phyloP scores from a whole-genome alignment of 331 rosid species.

The Pyrus hybrid region DNA sequence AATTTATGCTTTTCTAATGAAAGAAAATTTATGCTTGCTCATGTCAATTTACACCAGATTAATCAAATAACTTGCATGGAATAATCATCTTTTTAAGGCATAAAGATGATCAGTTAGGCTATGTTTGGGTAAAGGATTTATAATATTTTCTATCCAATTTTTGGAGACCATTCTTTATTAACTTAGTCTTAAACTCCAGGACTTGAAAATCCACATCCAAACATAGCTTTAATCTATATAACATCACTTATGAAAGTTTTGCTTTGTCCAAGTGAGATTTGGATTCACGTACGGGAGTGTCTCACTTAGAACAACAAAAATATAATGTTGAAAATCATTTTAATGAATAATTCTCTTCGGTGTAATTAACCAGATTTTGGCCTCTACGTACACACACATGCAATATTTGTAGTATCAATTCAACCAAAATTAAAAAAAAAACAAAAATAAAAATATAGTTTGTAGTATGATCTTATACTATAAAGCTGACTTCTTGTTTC shows the following conservation, averaged over 20 bases:
- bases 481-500: neutral
- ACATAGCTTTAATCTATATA: too few species aligned
- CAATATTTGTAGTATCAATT: neutral
- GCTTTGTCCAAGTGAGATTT: neutral
- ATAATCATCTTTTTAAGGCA: too few species aligned
- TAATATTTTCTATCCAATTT: too few species aligned
- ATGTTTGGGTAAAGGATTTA: neutral
- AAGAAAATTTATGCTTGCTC: too few species aligned
- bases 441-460: too few species aligned
- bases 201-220: neutral
- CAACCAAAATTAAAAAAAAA: too few species aligned
- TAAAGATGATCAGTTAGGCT: neutral
- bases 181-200: neutral
- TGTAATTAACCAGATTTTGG: neutral
- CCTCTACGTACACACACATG: neutral
- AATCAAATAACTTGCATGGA: too few species aligned
- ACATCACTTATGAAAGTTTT: neutral
- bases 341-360: neutral
- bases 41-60: too few species aligned
- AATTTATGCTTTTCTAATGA: too few species aligned
- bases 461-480: too few species aligned
- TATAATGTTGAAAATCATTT: neutral
- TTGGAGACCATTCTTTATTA: neutral
- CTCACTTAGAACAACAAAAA: neutral
- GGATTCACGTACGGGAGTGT: too few species aligned